Base-by-base conservation (phyloP, 83 land plant species). In the Picea abies region DNA sequence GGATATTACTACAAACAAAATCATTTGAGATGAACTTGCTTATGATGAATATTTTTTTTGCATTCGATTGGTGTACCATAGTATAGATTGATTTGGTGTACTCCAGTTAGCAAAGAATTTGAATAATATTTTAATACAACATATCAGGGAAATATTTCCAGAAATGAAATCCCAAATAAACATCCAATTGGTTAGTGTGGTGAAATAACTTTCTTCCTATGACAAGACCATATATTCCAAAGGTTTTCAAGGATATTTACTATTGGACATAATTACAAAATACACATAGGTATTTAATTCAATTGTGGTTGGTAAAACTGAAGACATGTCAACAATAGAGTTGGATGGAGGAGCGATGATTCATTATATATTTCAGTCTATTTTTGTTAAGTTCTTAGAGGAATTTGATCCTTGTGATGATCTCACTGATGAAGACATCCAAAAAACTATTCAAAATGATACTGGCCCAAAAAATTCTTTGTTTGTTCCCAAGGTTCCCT, bases 401-500 rank as follows among this genome's bases (percentile, higher is more conserved):
- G 29, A 94, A 69, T 96, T 97, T 44, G 99, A 97, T 86, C 99
- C 99, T 69, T 97, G 96, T 88, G 93, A 91, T 68, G 96, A 90
- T 67, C 68, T 96, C 58, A 93, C 91, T 63, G 97, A 94, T 76
- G 99, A 96, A 39, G 99, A 94, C 79, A 96, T 96, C 78, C 89
- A 94, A 52, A 88, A 85, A 79, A 93, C 97, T 44, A 94, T 96
- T 80, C 97, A 96, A 81, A 96, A 96, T 93, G 92, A 96, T 16
- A 94, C 94, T 80, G 99, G 99, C 52, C 91, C 94, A 29, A 93
- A 83, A 88, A 88, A 90, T 88, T 94, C 92, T 17, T 80, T 96
- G n/a, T 96, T 96, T 89, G 96, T 94, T 8, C 99, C 99, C 14
- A 94, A 97, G 99, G 96, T 96, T 35, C 99, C 99, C 49, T 97